Conservation (phyloP, 306 rosid species). For the Lupinus albus region DNA sequence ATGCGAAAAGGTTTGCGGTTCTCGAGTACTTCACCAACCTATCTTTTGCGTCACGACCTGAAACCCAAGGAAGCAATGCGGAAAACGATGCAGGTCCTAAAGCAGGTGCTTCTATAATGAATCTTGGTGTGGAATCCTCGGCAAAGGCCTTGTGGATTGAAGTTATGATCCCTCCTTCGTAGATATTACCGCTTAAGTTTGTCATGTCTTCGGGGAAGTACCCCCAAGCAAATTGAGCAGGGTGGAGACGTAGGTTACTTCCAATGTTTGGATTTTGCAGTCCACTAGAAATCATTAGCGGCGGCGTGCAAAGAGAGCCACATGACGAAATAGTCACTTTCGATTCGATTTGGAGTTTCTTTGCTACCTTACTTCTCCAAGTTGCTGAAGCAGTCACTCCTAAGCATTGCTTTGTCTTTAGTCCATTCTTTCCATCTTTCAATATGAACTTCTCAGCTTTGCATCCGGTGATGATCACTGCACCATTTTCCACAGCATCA, state of each 20-base stretch:
- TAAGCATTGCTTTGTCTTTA: constrained; percentile 54
- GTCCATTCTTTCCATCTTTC: constrained; percentile 46
- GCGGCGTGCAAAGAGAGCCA: constrained; percentile 77
- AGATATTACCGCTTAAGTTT: constrained; percentile 53
- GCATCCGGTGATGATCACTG: constrained; percentile 82
- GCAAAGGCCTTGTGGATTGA: constrained; percentile 68
- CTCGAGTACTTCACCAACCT: constrained; percentile 68
- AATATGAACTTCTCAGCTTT: constrained; percentile 72
- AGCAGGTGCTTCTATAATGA: constrained; percentile 72
- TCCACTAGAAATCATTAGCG: constrained; percentile 78
- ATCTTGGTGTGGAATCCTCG: constrained; percentile 44
- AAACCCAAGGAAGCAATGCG: constrained; percentile 69
- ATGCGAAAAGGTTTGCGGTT: constrained; percentile 68
- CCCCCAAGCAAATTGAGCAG: constrained; percentile 74
- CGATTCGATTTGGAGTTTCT: constrained; percentile 73
- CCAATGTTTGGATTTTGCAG: constrained; percentile 75
- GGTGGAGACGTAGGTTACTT: constrained; percentile 83
- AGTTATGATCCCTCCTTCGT: constrained; percentile 86
- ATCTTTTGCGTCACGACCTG: constrained; percentile 73
- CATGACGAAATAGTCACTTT: constrained; percentile 76
- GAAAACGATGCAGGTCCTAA: constrained; percentile 79
- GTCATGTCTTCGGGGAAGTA: constrained; percentile 66
- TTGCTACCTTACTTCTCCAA: constrained; percentile 53
- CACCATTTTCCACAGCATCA: constrained; percentile 72
- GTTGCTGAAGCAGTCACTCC: constrained; percentile 65